Evolutionary conservation across 257 asterid genomes (phyloP).

Genomic region (Gentiana dahurica): DNA sequence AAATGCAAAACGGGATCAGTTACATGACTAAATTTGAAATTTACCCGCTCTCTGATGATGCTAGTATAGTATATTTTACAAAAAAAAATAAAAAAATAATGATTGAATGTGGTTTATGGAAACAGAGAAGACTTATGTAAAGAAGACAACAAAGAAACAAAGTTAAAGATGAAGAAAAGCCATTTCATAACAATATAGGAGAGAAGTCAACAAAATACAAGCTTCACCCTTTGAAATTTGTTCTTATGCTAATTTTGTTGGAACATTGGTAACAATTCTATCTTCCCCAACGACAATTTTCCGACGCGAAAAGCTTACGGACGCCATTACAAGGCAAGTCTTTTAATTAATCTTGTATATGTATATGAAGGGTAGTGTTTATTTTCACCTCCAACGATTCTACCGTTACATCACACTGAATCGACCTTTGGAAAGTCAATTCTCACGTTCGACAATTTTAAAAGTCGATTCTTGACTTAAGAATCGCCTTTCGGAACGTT

Average conservation of each 20-base stretch:
- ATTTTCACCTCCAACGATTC: too few relatives aligned
- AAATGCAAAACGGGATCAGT: too few relatives aligned
- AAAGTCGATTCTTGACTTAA: background rate
- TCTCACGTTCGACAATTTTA: too few relatives aligned
- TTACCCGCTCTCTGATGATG: too few relatives aligned
- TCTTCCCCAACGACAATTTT: slow-evolving; percentile 43
- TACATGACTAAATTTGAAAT: too few relatives aligned
- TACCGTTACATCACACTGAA: too few relatives aligned
- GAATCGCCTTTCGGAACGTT: too few relatives aligned
- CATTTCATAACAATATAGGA: slow-evolving; percentile 26
- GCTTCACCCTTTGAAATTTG: slow-evolving; percentile 34
- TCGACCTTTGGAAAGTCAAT: background rate
- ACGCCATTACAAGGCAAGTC: slow-evolving; percentile 36
- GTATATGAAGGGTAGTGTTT: too few relatives aligned
- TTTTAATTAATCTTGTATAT: too few relatives aligned
- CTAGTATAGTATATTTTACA: too few relatives aligned
- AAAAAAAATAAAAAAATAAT: too few relatives aligned
- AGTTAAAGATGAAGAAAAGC: slow-evolving; percentile 12
- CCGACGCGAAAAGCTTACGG: slow-evolving; percentile 19
- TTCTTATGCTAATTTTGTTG: slow-evolving; percentile 6
- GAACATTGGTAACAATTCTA: slow-evolving; percentile 30
- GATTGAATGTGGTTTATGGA: background rate
- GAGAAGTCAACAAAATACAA: slow-evolving; percentile 41
- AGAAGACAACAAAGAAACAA: slow-evolving; percentile 32
- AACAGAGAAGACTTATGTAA: slow-evolving; percentile 27